Percentiles rank a stretch among this genome's conserved stretches.
These are phyloP conservation scores for Malassezia vespertilionis DNA, from an alignment of 1,284 basidiomycete species.

Conservation along the genomic window DNA sequence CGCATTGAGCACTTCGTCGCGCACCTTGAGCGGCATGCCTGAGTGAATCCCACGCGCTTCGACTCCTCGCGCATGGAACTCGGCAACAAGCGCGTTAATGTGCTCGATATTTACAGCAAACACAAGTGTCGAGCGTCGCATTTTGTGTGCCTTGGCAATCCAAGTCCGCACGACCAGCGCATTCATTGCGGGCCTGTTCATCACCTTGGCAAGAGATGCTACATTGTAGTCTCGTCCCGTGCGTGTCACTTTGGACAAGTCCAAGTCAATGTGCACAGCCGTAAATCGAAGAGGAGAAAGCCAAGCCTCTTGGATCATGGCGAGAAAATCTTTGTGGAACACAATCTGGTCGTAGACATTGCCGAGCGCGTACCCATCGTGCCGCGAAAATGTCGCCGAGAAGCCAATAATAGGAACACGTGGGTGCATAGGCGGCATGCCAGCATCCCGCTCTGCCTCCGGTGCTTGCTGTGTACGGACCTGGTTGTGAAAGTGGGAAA, in stretches of 20 bases:
- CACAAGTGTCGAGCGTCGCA: constrained; percentile 70
- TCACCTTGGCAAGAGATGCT: constrained; percentile 28
- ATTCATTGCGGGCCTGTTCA: constrained; percentile 37
- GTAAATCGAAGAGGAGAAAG: constrained; percentile 44
- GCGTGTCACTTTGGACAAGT: constrained; percentile 24
- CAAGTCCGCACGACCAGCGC: constrained; percentile 37
- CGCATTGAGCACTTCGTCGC: constrained; percentile 58
- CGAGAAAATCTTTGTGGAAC: constrained; percentile 80
- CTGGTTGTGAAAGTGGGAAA: constrained; percentile 61
- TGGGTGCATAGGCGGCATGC: background rate
- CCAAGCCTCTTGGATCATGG: constrained; percentile 87
- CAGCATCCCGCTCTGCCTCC: background rate
- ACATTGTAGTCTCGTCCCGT: constrained; percentile 26
- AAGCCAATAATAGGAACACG: constrained; percentile 79
- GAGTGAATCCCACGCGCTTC: constrained; percentile 71
- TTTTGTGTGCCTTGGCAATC: constrained; percentile 26
- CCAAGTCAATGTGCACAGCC: constrained; percentile 33
- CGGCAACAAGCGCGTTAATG: constrained; percentile 62
- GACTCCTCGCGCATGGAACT: constrained; percentile 65
- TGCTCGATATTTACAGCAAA: constrained; percentile 82
- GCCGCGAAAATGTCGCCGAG: constrained; percentile 83
- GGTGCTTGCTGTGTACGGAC: constrained; percentile 19
- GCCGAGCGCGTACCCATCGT: constrained; percentile 78
- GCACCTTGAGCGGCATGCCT: constrained; percentile 58
- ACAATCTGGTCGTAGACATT: constrained; percentile 83